phyloP scores from a whole-genome alignment of 331 rosid genomes.

The Arachis monticola region DNA sequence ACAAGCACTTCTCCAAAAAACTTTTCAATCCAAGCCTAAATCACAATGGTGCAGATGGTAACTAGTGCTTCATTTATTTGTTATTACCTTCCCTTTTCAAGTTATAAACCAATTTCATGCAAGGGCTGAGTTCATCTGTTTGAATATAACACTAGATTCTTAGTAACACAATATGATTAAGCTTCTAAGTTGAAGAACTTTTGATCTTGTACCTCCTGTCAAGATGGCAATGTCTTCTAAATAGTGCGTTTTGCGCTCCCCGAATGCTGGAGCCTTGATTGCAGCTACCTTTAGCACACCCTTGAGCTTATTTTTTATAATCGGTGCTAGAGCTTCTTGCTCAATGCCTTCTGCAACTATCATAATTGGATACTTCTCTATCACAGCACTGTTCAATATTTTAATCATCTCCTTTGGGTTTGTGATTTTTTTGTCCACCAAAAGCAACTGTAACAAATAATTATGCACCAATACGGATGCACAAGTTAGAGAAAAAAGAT shows the following conservation, averaged over 20 bases:
- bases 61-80: constrained; percentile 8
- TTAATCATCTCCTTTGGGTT: constrained; percentile 83
- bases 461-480: constrained; percentile 1
- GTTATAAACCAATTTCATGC: background rate
- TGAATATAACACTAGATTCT: background rate
- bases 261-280: constrained; percentile 94
- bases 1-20: too few species aligned
- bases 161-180: background rate
- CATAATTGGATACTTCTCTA: constrained; percentile 76
- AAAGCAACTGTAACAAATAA: constrained; percentile 77
- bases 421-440: constrained; percentile 79
- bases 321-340: constrained; percentile 84
- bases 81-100: background rate
- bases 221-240: constrained; percentile 94
- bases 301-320: constrained; percentile 83
- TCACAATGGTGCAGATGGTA: constrained; percentile 12
- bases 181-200: constrained; percentile 33
- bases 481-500: background rate
- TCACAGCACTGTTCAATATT: constrained; percentile 77
- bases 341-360: constrained; percentile 90
- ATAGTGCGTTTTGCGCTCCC: constrained; percentile 86
- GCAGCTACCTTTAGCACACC: constrained; percentile 88
- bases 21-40: constrained; percentile 9
- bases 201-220: constrained; percentile 82
- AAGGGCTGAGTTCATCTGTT: constrained; percentile 20